These are phyloP conservation scores for Dillenia turbinata DNA, from an alignment of 164 flowering plant species.

Conservation along the genomic window DNA sequence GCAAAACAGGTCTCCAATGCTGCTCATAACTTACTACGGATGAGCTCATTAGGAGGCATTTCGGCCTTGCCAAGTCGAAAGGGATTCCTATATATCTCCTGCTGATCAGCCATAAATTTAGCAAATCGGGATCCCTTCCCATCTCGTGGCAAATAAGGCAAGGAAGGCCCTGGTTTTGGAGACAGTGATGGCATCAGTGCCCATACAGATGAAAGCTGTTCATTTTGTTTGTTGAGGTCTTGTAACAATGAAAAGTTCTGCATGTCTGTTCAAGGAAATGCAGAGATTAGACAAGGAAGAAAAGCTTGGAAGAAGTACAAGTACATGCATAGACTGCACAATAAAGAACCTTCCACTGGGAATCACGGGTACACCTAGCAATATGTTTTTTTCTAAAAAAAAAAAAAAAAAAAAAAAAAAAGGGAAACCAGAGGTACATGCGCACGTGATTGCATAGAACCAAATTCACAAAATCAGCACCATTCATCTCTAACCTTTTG, in stretches of 20 bases:
- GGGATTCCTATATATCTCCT: constrained; percentile 17
- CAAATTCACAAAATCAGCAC: neutral
- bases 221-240: constrained; percentile 63
- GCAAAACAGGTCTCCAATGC: no score
- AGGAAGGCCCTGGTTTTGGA: constrained; percentile 46
- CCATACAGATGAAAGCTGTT: constrained; percentile 76
- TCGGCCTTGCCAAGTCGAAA: constrained; percentile 20
- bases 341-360: no score
- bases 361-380: no score
- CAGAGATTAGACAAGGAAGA: neutral
- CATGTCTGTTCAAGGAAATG: constrained; percentile 47
- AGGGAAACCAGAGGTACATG: no score
- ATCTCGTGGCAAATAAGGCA: constrained; percentile 30
- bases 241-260: constrained; percentile 43
- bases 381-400: no score
- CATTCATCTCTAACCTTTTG: constrained; percentile 46
- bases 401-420: neutral
- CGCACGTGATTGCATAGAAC: neutral
- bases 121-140: constrained; percentile 69
- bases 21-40: constrained; percentile 52
- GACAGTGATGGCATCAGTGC: constrained; percentile 70
- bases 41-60: constrained; percentile 10
- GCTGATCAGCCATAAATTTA: constrained; percentile 50
- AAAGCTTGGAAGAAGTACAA: no score
- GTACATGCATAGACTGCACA: no score